Percentiles rank a stretch among this genome's conserved stretches.
These are phyloP conservation scores for Botrytis pseudocinerea DNA, from an alignment of 2,329 filamentous ascomycete genomes.

Conservation along the genomic window DNA sequence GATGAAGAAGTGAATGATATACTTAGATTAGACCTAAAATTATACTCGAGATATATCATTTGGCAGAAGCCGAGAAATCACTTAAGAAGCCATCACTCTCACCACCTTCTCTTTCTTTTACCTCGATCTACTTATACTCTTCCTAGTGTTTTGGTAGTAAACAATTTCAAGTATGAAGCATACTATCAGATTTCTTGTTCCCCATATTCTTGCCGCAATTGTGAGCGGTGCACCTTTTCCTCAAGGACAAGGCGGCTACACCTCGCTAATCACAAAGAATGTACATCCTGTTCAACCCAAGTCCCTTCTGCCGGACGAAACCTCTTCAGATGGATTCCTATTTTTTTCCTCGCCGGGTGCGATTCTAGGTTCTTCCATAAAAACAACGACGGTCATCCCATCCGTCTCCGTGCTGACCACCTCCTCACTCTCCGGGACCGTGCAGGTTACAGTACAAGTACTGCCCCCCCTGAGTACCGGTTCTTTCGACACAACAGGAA, in stretches of 20 bases:
- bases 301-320: background rate
- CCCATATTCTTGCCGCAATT: slow-evolving; percentile 3
- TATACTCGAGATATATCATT: slow-evolving; percentile 9
- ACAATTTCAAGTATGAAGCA: slow-evolving; percentile 16
- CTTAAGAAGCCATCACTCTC: background rate
- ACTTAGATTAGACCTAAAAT: background rate
- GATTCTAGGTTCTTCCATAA: slow-evolving; percentile 2
- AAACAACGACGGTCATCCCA: slow-evolving; percentile 2
- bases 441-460: slow-evolving; percentile 13
- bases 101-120: background rate
- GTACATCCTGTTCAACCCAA: background rate
- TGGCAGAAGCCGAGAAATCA: background rate
- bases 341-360: slow-evolving; percentile 8
- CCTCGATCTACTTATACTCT: background rate
- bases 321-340: slow-evolving; percentile 10
- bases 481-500: slow-evolving; percentile 5
- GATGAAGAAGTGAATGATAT: background rate
- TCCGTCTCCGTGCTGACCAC: slow-evolving; percentile 14
- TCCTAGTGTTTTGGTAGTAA: background rate
- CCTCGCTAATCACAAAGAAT: background rate
- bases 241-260: background rate
- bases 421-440: background rate
- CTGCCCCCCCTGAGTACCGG: slow-evolving; percentile 3
- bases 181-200: background rate
- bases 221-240: slow-evolving; percentile 4